These are phyloP conservation scores for Quercus robur DNA, from an alignment of 306 rosid genomes.

Conservation along the genomic window DNA sequence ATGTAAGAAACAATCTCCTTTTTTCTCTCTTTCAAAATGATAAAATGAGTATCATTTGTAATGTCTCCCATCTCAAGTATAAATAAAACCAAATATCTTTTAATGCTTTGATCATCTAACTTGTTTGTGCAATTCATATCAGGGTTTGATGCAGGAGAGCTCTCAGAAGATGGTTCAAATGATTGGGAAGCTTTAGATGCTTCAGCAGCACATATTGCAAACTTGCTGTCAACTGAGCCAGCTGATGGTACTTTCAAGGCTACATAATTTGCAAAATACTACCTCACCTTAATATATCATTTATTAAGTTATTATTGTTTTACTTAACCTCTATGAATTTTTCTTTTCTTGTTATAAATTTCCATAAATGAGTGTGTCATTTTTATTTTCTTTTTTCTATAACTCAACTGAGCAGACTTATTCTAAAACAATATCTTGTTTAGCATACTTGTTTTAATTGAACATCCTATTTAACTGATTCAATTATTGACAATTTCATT, in stretches of 20 bases:
- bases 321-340: not conserved
- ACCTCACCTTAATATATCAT: not conserved
- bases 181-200: slow-evolving; percentile 99
- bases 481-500: slow-evolving; percentile 8
- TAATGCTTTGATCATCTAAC: slow-evolving; percentile 6
- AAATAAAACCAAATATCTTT: not conserved
- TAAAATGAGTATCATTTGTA: not conserved
- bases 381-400: not conserved
- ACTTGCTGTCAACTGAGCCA: slow-evolving; percentile 92
- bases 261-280: not conserved
- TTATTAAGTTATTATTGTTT: not conserved
- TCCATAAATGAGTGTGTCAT: not conserved
- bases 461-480: slow-evolving; percentile 8
- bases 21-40: not conserved
- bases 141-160: slow-evolving; percentile 98
- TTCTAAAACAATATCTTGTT: not conserved
- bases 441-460: not conserved
- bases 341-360: not conserved
- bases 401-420: not conserved
- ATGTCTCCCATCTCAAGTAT: not conserved
- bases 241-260: slow-evolving; percentile 66
- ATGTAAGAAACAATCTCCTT: slow-evolving; percentile 46
- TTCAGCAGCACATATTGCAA: slow-evolving; percentile 90
- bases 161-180: slow-evolving; percentile 89
- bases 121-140: slow-evolving; percentile 19